Percentiles rank a stretch among this genome's conserved stretches.
Conservation (phyloP, 2,329 filamentous ascomycete genomes). For the Onygenales sp. region DNA sequence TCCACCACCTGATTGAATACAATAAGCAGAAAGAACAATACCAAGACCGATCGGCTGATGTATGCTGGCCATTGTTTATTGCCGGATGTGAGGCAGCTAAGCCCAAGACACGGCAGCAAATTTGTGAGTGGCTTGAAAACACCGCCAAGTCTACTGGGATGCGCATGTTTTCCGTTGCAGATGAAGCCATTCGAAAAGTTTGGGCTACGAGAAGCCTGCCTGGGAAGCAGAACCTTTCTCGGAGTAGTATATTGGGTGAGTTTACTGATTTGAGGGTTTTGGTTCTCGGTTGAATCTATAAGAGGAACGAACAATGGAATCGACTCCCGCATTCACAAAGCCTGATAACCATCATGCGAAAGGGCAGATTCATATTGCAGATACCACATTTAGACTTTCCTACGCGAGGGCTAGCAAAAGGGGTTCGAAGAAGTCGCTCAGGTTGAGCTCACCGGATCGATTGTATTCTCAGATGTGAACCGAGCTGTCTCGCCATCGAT, state of each 20-base stretch:
- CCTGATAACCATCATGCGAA: background rate
- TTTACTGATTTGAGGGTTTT: background rate
- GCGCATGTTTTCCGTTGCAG: background rate
- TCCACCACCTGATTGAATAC: background rate
- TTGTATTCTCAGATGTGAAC: background rate
- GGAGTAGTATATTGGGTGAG: background rate
- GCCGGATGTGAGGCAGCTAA: background rate
- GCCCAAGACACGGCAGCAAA: background rate
- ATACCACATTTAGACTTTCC: background rate
- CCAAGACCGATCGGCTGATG: background rate
- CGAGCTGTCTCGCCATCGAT: conserved; percentile 12
- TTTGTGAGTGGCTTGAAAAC: background rate
- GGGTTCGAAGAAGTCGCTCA: background rate
- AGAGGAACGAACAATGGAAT: background rate
- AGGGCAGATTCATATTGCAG: background rate
- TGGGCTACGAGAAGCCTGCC: background rate
- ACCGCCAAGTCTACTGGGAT: background rate
- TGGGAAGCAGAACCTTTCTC: background rate
- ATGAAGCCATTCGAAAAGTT: background rate
- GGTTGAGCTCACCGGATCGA: background rate
- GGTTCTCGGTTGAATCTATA: background rate
- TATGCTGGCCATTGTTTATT: background rate
- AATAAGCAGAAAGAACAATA: background rate
- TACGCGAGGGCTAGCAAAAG: background rate
- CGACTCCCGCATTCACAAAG: background rate